These are phyloP conservation scores for Trametes maxima DNA, from an alignment of 768 basidiomycete species.

Conservation along the genomic window DNA sequence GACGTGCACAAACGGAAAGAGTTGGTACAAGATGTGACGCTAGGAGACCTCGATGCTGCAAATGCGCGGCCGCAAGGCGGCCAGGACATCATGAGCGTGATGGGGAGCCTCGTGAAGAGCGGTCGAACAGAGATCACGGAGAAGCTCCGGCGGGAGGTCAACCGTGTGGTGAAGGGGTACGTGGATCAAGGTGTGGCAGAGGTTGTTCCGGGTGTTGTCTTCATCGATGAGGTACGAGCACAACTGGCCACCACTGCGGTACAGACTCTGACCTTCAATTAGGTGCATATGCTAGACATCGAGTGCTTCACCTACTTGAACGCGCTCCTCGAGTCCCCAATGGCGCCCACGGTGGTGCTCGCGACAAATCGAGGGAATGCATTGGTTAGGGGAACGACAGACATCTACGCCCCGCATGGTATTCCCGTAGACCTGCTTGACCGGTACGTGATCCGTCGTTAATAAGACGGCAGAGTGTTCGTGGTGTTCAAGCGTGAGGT, in stretches of 20 bases:
- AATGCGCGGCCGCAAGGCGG: constrained; percentile 96
- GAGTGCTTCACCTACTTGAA: constrained; percentile 99
- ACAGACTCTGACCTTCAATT: constrained; percentile 1
- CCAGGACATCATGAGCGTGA: constrained; percentile 98
- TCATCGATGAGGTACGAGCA: constrained; percentile 89
- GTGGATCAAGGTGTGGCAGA: constrained; percentile 99
- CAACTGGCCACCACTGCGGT: neutral
- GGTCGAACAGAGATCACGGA: constrained; percentile 97
- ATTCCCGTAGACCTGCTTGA: constrained; percentile 93
- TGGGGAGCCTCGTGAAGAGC: constrained; percentile 88
- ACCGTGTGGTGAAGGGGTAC: constrained; percentile 96
- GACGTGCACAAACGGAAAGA: constrained; percentile 97
- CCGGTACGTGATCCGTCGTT: constrained; percentile 51
- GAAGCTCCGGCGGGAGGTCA: constrained; percentile 92
- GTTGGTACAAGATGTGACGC: constrained; percentile 91
- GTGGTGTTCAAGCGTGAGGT: neutral
- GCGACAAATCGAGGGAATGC: constrained; percentile 95
- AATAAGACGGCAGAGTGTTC: neutral
- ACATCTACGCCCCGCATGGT: constrained; percentile 91
- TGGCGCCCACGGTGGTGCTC: constrained; percentile 97
- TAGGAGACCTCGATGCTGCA: constrained; percentile 94
- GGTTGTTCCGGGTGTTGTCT: constrained; percentile 95
- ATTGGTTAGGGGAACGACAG: constrained; percentile 90
- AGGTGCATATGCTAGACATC: constrained; percentile 99
- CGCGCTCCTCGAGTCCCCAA: constrained; percentile 89